phyloP scores from a whole-genome alignment of 306 rosid species.

The Begonia peltatifolia region DNA sequence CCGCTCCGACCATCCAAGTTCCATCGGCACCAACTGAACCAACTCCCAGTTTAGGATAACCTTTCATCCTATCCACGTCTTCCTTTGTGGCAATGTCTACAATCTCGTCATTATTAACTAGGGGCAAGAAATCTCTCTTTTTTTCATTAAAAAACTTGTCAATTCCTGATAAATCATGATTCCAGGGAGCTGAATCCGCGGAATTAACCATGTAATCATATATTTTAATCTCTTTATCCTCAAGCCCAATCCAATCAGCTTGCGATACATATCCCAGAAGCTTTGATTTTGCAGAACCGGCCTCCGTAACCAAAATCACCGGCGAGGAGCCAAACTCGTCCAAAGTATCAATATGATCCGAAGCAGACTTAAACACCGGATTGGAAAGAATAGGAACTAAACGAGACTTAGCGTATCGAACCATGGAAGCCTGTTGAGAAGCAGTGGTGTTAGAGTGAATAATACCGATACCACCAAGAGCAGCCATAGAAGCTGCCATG shows the following conservation, averaged over 20 bases:
- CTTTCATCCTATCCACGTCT: constrained; percentile 55
- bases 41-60: constrained; percentile 45
- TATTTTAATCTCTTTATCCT: constrained; percentile 24
- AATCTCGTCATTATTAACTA: constrained; percentile 32
- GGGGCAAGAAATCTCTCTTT: constrained; percentile 22
- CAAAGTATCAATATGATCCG: constrained; percentile 19
- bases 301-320: constrained; percentile 43
- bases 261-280: constrained; percentile 46
- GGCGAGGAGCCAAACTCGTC: constrained; percentile 37
- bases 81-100: constrained; percentile 47
- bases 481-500: constrained; percentile 77
- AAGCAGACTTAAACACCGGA: constrained; percentile 37
- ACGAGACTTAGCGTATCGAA: constrained; percentile 55
- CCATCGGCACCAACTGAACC: constrained; percentile 69
- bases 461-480: constrained; percentile 62
- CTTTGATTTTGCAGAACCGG: constrained; percentile 28
- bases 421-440: constrained; percentile 36
- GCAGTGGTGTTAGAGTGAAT: constrained; percentile 46
- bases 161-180: constrained; percentile 25
- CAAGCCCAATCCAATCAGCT: constrained; percentile 25
- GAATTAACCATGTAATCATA: constrained; percentile 35
- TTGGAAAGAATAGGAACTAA: constrained; percentile 53
- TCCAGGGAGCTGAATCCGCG: constrained; percentile 29
- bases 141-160: constrained; percentile 22
- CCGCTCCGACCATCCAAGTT: constrained; percentile 66